Evolutionary conservation across 78 protist genomes (phyloP).

Genomic region (Creolimax fragrantissima): DNA sequence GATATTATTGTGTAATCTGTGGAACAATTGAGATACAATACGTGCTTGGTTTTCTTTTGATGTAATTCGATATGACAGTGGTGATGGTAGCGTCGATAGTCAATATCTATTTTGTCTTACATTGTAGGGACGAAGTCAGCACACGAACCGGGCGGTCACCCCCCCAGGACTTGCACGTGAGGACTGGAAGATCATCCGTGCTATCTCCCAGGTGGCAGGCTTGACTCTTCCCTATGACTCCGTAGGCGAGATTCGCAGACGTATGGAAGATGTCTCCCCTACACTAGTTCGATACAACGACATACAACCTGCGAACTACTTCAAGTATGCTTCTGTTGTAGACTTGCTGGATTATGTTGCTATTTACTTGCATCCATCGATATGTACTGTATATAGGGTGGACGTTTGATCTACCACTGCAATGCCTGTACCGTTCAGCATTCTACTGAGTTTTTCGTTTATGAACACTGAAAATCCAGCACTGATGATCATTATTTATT

Average conservation of each 20-base stretch:
- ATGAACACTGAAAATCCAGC: no score
- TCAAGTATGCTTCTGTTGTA: not conserved
- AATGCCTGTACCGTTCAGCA: no score
- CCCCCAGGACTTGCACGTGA: constrained; percentile 55
- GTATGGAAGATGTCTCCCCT: constrained; percentile 27
- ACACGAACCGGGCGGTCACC: constrained; percentile 23
- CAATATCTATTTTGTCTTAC: no score
- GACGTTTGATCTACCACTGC: not conserved
- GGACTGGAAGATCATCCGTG: constrained; percentile 51
- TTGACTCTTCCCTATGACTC: constrained; percentile 21
- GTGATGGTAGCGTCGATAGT: no score
- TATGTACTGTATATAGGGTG: not conserved
- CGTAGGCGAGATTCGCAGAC: not conserved
- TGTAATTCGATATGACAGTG: no score
- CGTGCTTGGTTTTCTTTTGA: no score
- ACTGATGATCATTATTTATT: no score
- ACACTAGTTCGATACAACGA: not conserved
- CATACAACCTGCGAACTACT: not conserved
- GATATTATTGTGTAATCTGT: no score
- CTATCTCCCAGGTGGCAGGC: constrained; percentile 31
- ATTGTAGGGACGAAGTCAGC: constrained; percentile 47
- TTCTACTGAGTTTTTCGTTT: no score
- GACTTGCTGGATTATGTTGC: no score
- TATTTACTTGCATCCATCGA: no score
- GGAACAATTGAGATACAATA: no score